Evolutionary conservation across 768 basidiomycete species (phyloP).

Genomic region (Xerocomus brunneocitrinus): DNA sequence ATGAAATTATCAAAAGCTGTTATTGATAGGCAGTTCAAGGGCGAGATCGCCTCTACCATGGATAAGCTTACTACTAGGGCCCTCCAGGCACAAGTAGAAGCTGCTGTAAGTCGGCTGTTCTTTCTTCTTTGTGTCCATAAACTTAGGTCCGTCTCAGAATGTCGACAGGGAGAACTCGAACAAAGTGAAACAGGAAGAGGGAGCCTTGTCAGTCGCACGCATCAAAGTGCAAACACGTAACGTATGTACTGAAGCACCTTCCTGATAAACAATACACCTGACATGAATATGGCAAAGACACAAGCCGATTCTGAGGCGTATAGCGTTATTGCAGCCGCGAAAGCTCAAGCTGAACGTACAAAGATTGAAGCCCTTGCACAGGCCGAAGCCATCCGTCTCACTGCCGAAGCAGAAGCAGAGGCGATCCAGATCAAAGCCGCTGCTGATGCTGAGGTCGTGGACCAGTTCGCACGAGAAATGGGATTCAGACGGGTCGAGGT

Average conservation of each 20-base stretch:
- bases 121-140: not conserved
- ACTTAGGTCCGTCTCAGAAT: conserved; percentile 42
- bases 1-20: conserved; percentile 49
- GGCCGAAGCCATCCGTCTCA: conserved; percentile 71
- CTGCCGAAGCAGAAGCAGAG: conserved; percentile 70
- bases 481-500: conserved; percentile 64
- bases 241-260: conserved; percentile 25
- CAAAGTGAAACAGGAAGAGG: conserved; percentile 82
- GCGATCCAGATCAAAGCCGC: conserved; percentile 59
- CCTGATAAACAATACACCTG: not conserved
- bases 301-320: conserved; percentile 77
- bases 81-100: conserved; percentile 83
- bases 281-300: conserved; percentile 36
- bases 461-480: conserved; percentile 76
- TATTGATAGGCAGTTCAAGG: conserved; percentile 85
- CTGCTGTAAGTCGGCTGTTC: conserved; percentile 49
- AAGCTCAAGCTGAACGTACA: conserved; percentile 61
- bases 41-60: conserved; percentile 82
- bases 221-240: conserved; percentile 66
- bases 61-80: conserved; percentile 81
- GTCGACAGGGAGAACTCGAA: conserved; percentile 86
- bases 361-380: conserved; percentile 73
- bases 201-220: conserved; percentile 67
- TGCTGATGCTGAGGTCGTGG: conserved; percentile 57
- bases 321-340: conserved; percentile 65